Percentiles rank a stretch among this genome's conserved stretches.
Conservation (phyloP, 2,329 filamentous ascomycete genomes). For the Sarocladium brachiariae region DNA sequence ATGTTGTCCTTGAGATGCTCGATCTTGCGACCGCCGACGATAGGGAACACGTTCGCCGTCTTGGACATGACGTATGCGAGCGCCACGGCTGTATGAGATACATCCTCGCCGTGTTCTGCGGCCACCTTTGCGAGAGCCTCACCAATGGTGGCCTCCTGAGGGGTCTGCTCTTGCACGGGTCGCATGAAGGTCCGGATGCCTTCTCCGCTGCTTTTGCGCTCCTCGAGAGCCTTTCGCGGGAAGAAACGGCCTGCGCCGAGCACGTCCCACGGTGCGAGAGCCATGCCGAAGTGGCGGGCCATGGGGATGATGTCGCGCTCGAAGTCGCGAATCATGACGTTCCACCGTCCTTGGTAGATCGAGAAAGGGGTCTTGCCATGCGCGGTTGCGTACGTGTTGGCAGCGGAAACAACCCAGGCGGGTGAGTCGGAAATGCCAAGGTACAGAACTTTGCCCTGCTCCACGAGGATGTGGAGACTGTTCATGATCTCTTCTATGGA, state of each 20-base stretch:
- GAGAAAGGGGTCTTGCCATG: slow-evolving; percentile 19
- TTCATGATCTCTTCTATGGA: slow-evolving; percentile 22
- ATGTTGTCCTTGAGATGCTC: slow-evolving; percentile 49
- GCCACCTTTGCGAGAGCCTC: slow-evolving; percentile 45
- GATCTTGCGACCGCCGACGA: slow-evolving; percentile 44
- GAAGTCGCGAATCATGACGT: slow-evolving; percentile 17
- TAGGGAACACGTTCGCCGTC: slow-evolving; percentile 44
- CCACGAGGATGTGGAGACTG: slow-evolving; percentile 19
- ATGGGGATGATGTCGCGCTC: slow-evolving; percentile 23
- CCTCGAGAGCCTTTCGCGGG: slow-evolving; percentile 24
- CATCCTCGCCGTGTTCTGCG: slow-evolving; percentile 5
- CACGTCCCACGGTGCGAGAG: slow-evolving; percentile 43
- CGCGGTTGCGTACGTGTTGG: slow-evolving; percentile 21
- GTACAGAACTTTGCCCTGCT: slow-evolving; percentile 21
- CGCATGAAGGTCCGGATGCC: slow-evolving; percentile 4
- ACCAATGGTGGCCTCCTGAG: slow-evolving; percentile 3
- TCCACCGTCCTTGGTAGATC: slow-evolving; percentile 22
- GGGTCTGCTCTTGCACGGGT: slow-evolving; percentile 22
- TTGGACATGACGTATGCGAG: slow-evolving; percentile 46
- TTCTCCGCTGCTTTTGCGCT: slow-evolving; percentile 4
- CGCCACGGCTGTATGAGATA: slow-evolving; percentile 50
- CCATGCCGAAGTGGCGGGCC: slow-evolving; percentile 26
- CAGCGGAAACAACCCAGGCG: slow-evolving; percentile 21
- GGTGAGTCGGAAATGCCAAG: slow-evolving; percentile 22
- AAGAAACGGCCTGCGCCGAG: slow-evolving; percentile 34